These are phyloP conservation scores for Pseudevernia furfuracea DNA, from an alignment of 495 filamentous ascomycete species.

Conservation along the genomic window DNA sequence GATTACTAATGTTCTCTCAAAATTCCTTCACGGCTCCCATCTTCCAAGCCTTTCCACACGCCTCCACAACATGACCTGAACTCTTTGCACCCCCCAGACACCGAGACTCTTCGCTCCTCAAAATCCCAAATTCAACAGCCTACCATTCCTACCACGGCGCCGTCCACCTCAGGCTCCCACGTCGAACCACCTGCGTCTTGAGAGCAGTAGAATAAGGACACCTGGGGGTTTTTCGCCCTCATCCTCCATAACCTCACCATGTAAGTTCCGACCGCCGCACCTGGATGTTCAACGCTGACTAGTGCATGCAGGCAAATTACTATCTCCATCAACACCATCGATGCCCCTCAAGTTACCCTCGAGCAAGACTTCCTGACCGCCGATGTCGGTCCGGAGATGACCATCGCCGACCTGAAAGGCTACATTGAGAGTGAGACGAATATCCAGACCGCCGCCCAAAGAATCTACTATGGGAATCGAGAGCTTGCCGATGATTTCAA, in stretches of 20 bases:
- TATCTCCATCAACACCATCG: slow-evolving; percentile 59
- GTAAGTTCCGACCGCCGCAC: slow-evolving; percentile 1
- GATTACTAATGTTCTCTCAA: slow-evolving; percentile 2
- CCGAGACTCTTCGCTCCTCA: not conserved
- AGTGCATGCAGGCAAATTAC: slow-evolving; percentile 62
- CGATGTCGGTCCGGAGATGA: slow-evolving; percentile 77
- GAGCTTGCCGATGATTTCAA: slow-evolving; percentile 68
- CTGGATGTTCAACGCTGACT: slow-evolving; percentile 7
- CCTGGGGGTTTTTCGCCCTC: slow-evolving; percentile 5
- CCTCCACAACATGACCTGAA: not conserved
- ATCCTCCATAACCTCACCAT: slow-evolving; percentile 15
- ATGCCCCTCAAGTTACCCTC: slow-evolving; percentile 52
- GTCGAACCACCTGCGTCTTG: not conserved
- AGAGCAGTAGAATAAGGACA: not conserved
- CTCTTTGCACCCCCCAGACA: not conserved
- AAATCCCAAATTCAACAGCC: not conserved
- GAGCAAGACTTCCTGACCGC: slow-evolving; percentile 77
- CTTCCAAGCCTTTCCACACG: not conserved
- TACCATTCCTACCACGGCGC: not conserved
- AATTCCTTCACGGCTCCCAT: not conserved
- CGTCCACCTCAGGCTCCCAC: not conserved
- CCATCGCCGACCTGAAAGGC: slow-evolving; percentile 77
- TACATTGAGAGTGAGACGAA: slow-evolving; percentile 62
- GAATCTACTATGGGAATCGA: slow-evolving; percentile 81
- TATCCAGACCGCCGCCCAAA: slow-evolving; percentile 41